Evolutionary conservation across 1,284 basidiomycete genomes (phyloP).

Genomic region (Heliocybe sulcata): DNA sequence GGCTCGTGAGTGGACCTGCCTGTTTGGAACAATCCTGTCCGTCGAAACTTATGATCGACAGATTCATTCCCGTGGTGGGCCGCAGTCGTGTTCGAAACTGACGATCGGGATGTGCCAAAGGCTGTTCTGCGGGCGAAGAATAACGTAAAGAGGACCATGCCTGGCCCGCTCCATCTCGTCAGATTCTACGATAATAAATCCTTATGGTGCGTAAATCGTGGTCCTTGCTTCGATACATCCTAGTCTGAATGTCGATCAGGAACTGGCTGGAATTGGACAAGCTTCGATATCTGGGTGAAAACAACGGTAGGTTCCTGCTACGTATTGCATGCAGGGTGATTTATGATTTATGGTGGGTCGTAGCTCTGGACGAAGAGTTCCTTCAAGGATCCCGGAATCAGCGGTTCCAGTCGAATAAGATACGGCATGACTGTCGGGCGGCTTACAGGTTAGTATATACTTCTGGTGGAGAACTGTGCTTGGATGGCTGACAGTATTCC

Average conservation of each 20-base stretch:
- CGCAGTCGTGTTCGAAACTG: constrained; percentile 47
- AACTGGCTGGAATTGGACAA: constrained; percentile 43
- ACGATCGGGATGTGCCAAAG: constrained; percentile 42
- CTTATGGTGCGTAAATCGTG: constrained; percentile 36
- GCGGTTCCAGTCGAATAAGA: constrained; percentile 38
- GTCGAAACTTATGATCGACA: constrained; percentile 14
- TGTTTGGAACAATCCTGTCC: constrained; percentile 1
- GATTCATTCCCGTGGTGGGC: constrained; percentile 65
- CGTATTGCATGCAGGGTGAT: background rate
- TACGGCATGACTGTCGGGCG: constrained; percentile 37
- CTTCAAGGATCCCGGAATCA: constrained; percentile 23
- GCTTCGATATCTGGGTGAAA: constrained; percentile 50
- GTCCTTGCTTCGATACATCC: background rate
- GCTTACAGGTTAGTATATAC: constrained; percentile 36
- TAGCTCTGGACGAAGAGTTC: constrained; percentile 10
- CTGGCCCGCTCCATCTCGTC: constrained; percentile 42
- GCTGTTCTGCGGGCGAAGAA: constrained; percentile 34
- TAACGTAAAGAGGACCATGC: constrained; percentile 21
- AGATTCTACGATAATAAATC: constrained; percentile 60
- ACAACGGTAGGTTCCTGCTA: constrained; percentile 35
- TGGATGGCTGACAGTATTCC: constrained; percentile 1
- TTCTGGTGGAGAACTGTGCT: background rate
- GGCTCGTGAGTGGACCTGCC: constrained; percentile 33
- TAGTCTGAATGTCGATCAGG: constrained; percentile 23
- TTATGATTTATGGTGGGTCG: background rate